Conservation (phyloP, 129 eudicot genomes). For the Flaveria ramosissima region DNA sequence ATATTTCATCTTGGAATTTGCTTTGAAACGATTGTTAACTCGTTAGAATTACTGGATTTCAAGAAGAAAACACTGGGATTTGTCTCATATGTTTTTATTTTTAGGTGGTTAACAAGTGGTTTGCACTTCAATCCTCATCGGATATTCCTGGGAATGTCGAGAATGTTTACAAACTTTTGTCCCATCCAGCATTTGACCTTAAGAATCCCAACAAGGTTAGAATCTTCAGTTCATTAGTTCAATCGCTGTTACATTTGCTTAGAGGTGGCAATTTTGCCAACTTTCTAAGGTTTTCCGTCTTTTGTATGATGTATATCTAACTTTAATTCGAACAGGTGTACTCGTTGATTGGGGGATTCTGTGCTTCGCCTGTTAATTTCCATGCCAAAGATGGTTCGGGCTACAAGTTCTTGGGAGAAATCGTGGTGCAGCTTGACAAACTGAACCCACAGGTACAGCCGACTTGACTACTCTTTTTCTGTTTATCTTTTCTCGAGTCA, state of each 20-base stretch:
- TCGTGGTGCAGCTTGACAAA: conserved; percentile 90
- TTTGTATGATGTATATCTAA: neutral
- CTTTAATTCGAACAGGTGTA: conserved; percentile 54
- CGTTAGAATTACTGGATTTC: neutral
- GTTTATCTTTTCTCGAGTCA: neutral
- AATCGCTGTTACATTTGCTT: neutral
- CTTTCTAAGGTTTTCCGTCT: too few species aligned
- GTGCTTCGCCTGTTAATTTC: conserved; percentile 91
- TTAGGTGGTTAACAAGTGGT: conserved; percentile 92
- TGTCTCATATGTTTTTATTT: conserved; percentile 5
- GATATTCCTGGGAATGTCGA: conserved; percentile 92
- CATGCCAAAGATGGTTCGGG: conserved; percentile 96
- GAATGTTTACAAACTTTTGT: conserved; percentile 73
- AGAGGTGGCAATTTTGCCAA: neutral
- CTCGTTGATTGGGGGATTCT: conserved; percentile 84
- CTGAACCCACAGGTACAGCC: conserved; percentile 83
- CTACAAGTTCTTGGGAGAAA: conserved; percentile 82
- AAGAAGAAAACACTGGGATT: neutral
- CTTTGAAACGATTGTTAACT: neutral
- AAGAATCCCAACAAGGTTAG: conserved; percentile 92
- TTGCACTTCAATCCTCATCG: conserved; percentile 90
- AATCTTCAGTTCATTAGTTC: conserved; percentile 3
- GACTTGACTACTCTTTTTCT: conserved; percentile 3
- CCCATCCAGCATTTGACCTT: conserved; percentile 88
- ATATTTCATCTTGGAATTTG: neutral